Percentiles rank a stretch among this genome's conserved stretches.
Conservation (phyloP, 2,329 filamentous ascomycete genomes). For the Ilyonectria destructans region DNA sequence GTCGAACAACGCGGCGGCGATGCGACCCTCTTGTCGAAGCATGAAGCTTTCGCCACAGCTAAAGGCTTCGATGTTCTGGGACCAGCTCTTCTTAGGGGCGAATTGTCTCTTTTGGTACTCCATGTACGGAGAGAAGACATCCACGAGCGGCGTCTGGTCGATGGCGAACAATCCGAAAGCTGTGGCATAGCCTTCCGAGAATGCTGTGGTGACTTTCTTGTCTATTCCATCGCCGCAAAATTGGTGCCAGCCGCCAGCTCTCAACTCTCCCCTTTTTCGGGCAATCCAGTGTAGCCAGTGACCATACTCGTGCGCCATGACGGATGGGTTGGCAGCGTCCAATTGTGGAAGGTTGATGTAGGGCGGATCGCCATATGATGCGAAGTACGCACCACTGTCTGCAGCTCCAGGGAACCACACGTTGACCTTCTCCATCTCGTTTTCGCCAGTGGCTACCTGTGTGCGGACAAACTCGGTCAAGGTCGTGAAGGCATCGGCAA, state of each 20-base stretch:
- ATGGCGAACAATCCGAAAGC: background rate
- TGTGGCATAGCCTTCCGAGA: slow-evolving; percentile 10
- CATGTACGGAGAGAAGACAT: background rate
- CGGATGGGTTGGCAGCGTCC: slow-evolving; percentile 11
- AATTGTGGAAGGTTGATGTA: slow-evolving; percentile 6
- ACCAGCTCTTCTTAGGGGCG: background rate
- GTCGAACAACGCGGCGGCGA: background rate
- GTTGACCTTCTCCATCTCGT: background rate
- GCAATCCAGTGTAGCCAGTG: slow-evolving; percentile 11
- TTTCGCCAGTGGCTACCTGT: background rate
- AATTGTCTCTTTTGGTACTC: slow-evolving; percentile 5
- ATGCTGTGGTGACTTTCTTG: background rate
- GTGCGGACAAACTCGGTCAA: slow-evolving; percentile 8
- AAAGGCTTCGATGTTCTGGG: background rate
- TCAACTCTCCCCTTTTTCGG: background rate
- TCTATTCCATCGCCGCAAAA: background rate
- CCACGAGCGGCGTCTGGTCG: slow-evolving; percentile 2
- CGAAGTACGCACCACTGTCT: background rate
- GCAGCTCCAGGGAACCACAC: slow-evolving; percentile 4
- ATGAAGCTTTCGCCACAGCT: background rate
- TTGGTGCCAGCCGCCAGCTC: background rate
- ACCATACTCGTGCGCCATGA: slow-evolving; percentile 19
- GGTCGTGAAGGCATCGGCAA: background rate
- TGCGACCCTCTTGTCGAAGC: background rate
- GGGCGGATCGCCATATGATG: background rate